Base-by-base conservation (phyloP, 495 filamentous ascomycete species). In the Friedmanniomyces endolithicus region DNA sequence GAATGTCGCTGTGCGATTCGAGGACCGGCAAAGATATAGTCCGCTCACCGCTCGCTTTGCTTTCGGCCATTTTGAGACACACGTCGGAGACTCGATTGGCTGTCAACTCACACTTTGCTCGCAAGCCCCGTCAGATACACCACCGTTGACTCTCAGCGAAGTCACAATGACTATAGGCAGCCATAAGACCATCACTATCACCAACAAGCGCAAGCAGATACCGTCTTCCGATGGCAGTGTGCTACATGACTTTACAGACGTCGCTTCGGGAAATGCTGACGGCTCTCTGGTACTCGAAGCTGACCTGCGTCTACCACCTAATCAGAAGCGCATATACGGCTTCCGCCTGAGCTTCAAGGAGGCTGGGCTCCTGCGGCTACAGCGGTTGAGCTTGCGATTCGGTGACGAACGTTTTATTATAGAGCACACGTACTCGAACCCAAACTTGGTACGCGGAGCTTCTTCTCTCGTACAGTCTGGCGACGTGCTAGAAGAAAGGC, bases 91-190 rank as follows among this genome's bases (percentile, higher is more conserved):
- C 58, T 74, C 75, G 46, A 71, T 87, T 52, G 70, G 70, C 22
- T 79, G 78, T n/a, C 90, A 97, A 61, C 73, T 96, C 23, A 67
- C 74, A 23, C 72, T 97, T 25, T 75, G 70, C 16, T 96, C 88
- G 1, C 78, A 72, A 53, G 83, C 90, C 12, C 78, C 86, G 17
- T 58, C 60, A 12, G 72, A 67, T 23, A 82, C 85, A 1, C 71
- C 72, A 6, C 83, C 88, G 0, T 69, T 95, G 11, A 74, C 67
- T 7, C 73, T 95, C 24, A 75, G 76, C 11, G 73, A 76, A 49
- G 63, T 96, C 6, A 78, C 39, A 12, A 46, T 71, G 16, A 48
- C 55, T 23, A 59, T 71, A 49, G 64, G 58, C 41, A 60, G 61
- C 40, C 51, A 49, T 1, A 65, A 55, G 22, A 52, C 57, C n/a